Evolutionary conservation across 2,329 filamentous ascomycete genomes (phyloP), one percentile per base, ranked within the genome.

Genomic region (Talaromyces verruculosus): DNA sequence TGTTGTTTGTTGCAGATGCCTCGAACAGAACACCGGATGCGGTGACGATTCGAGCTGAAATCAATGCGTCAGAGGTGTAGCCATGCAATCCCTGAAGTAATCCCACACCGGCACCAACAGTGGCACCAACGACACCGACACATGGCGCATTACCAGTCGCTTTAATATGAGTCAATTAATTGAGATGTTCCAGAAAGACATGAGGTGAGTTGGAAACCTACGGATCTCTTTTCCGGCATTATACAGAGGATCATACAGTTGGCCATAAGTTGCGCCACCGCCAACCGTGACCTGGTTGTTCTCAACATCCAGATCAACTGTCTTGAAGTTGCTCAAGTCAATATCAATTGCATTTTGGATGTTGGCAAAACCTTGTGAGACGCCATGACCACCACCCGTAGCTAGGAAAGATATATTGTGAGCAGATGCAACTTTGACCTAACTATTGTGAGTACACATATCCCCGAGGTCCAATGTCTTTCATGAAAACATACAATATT

Each of bases 21-120:
- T 70, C 68, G 11, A 79, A 70, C 30, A 79, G 69, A 5, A 73
- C 73, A 15, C 79, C 80, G 22, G 76, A 71, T 11, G 78, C 78
- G 25, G 78, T 74, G 7, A 81, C 78, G 43, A 67, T 61, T 19
- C 45, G 25, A 6, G 71, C 64, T 25, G 61, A 64, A 45, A 51
- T 39, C 15, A 67, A 25, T 5, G 66, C 55, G 25, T 63, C 66
- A n/a, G 49, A 60, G 10, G 58, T 62, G n/a, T 61, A 61, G 2
- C 67, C 67, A 65, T 65, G 65, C 8, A 67, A 45, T 17, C 67
- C 67, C 8, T 64, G 61, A 11, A 67, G 58, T 33, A 49, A 57
- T 43, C 67, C 67, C 17, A 67, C 45, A 17, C 67, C 67, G 5
- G 59, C 67, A 55, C 67, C 67, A n/a, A 68, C 37, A 22, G 67